Base-by-base conservation (phyloP, 176 grass and related monocot genomes). In the sorghum (Sorghum bicolor) region DNA sequence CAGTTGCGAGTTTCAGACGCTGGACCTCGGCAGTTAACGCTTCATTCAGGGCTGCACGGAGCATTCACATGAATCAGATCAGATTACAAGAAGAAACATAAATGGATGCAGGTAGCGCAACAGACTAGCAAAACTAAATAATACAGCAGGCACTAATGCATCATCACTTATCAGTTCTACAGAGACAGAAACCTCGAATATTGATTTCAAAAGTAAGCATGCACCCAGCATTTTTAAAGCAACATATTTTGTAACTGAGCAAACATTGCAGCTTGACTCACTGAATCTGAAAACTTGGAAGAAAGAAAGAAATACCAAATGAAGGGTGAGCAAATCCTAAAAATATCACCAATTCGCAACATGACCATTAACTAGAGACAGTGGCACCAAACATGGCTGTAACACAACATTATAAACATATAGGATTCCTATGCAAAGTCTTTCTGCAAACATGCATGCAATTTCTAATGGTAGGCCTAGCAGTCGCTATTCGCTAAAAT, bases 11-110 rank as follows among this genome's bases (percentile, higher is more conserved):
- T 86, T 95, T 98, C 68, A 98, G 85, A 53, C 85, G 85, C 76
- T 98, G 93, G 76, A 98, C 89, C 85, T 98, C 96, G 0, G 67
- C 87, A 20, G 85, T 98, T 37, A 98, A 83, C 25, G 93, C 91
- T 70, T 98, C 96, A 37, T 95, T 98, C 82, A 98, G 89, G 45
- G 93, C 93, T 98, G 89, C 41, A 82, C 24, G 86, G 53, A 91
- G 78, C 6, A 68, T 60, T 77, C 75, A 86, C 44, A 55, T 73
- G 14, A 77, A 79, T 76, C 37, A 79, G 24, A 2, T 61, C n/a
- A 61, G 0, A 67, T 48, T 40, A 36, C 9, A 60, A 11, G 33
- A 25, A 17, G 11, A 60, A 12, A 14, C 22, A 29, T 69, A 85
- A 17, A 76, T 38, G 2, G 55, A 39, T 52, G 30, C 4, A 60